Evolutionary conservation across 805 yeast genomes (phyloP), one percentile per base, ranked within the genome.

Genomic region (Crinitomyces ghanaensis): DNA sequence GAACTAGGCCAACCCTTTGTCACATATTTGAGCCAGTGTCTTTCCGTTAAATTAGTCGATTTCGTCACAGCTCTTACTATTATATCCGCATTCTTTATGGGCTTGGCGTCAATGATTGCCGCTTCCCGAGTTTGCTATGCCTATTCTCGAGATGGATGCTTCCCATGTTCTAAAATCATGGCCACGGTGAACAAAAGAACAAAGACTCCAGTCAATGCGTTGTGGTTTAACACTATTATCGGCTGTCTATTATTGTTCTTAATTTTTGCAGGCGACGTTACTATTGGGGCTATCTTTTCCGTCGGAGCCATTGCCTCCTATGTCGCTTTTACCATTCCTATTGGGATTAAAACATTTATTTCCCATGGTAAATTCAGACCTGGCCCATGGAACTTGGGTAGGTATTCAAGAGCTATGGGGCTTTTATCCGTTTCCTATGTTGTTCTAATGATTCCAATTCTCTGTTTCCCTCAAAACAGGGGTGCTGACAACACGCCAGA

Each of bases 281-380:
- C 83, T 31, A 72, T 76, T 43, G 74, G 68, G 19, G 84, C 84
- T 27, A 74, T 75, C 39, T 77, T 77, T 57, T 73, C 81, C 2
- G 79, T 77, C 30, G 80, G 81, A 20, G 82, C 81, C 28, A 74
- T 76, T 46, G 70, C 78, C 9, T 71, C 78, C 1, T 74, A 74
- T 46, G 65, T 76, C 37, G 75, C 83, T 3, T 77, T 76, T 55
- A 64, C 71, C n/a, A 59, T 72, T 44, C 84, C 84, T 8, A 70
- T 75, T 13, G 46, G 71, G 6, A 62, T 76, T 37, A 70, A 73
- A 48, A 67, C 72, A 45, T 67, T 76, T 3, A 69, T 66, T 45
- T 66, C 74, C 3, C 55, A 68, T 36, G 57, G 65, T 24, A 54
- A 60, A 1, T 77, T 76, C 58, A 57, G 57, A 41, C 72, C 70